Conservation (phyloP, 495 filamentous ascomycete species). For the Trypethelium eluteriae region DNA sequence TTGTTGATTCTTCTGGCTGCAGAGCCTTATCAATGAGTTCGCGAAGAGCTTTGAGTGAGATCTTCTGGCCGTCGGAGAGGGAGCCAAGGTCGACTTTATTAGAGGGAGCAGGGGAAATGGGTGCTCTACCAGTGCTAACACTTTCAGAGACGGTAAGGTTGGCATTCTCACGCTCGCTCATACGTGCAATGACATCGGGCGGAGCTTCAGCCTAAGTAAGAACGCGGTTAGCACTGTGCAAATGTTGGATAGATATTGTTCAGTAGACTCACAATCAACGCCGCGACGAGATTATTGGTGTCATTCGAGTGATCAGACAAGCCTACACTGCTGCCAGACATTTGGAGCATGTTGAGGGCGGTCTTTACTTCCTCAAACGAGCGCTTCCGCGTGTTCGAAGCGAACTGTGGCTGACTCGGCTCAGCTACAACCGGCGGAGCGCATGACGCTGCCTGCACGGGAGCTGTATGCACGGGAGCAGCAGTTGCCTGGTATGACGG, state of each 20-base stretch:
- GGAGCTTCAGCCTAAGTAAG: neutral
- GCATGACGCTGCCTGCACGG: no score
- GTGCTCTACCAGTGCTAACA: no score
- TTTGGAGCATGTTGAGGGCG: conserved; percentile 49
- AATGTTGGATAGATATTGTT: no score
- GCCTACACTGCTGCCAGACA: conserved; percentile 20
- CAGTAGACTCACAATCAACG: neutral
- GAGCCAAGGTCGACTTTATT: neutral
- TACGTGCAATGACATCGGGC: neutral
- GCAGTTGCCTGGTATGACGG: no score
- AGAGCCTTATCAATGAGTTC: neutral
- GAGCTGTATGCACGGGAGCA: no score
- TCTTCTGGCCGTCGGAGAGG: neutral
- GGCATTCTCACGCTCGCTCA: neutral
- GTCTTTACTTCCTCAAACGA: conserved; percentile 45
- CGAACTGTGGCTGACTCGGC: neutral
- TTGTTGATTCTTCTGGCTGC: no score
- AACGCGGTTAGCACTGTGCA: no score
- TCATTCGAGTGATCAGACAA: neutral
- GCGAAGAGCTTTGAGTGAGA: neutral
- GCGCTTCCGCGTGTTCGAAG: conserved; percentile 1
- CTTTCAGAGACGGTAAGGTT: neutral
- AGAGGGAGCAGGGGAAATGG: neutral
- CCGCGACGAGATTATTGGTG: neutral
- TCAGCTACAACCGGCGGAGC: neutral